These are phyloP conservation scores for Clonostachys chloroleuca DNA, from an alignment of 2,329 filamentous ascomycete genomes.

Conservation along the genomic window DNA sequence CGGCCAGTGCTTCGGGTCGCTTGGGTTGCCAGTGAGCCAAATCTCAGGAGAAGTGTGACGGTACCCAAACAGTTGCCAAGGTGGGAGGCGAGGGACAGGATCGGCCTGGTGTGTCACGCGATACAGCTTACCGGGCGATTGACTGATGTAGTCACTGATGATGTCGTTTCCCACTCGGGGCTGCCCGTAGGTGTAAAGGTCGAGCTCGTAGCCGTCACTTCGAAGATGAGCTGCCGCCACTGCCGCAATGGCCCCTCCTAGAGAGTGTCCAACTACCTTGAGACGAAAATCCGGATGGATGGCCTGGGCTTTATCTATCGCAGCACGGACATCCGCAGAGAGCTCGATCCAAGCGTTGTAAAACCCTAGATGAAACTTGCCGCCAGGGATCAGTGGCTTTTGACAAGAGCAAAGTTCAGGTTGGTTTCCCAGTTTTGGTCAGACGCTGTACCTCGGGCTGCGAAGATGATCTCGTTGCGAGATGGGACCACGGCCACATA, in stretches of 20 bases:
- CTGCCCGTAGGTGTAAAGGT: slow-evolving; percentile 63
- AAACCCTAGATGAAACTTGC: slow-evolving; percentile 55
- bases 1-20: slow-evolving; percentile 26
- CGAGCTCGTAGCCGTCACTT: slow-evolving; percentile 32
- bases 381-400: slow-evolving; percentile 30
- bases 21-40: slow-evolving; percentile 38
- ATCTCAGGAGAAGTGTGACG: slow-evolving; percentile 67
- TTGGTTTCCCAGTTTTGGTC: slow-evolving; percentile 60
- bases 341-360: slow-evolving; percentile 53
- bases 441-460: slow-evolving; percentile 53
- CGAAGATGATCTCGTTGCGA: slow-evolving; percentile 50
- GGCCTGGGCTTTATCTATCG: slow-evolving; percentile 34
- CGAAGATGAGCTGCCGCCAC: slow-evolving; percentile 55
- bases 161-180: slow-evolving; percentile 60
- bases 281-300: slow-evolving; percentile 47
- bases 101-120: slow-evolving; percentile 65
- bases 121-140: slow-evolving; percentile 47
- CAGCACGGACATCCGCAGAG: slow-evolving; percentile 27
- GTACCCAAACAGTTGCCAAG: slow-evolving; percentile 42
- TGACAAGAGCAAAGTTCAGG: slow-evolving; percentile 18
- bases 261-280: slow-evolving; percentile 63
- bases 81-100: slow-evolving; percentile 62
- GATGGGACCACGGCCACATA: slow-evolving; percentile 45
- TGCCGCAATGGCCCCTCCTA: slow-evolving; percentile 61
- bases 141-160: slow-evolving; percentile 48